Base-by-base conservation (phyloP, 2,329 filamentous ascomycete genomes). In the Phoma sp. region DNA sequence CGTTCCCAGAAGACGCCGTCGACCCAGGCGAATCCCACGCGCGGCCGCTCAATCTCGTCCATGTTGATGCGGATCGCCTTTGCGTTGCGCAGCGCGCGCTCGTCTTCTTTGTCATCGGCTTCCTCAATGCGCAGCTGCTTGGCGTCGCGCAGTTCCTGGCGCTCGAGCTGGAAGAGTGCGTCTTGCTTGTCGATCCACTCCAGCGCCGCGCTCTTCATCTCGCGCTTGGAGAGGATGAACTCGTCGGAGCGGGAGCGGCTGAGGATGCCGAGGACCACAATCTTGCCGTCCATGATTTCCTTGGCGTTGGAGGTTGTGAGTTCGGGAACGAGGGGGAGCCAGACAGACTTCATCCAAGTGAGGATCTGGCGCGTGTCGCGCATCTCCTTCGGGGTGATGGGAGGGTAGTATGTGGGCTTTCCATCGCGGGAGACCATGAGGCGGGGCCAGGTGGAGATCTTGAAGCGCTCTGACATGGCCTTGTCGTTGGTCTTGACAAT, bases 171-270 rank as follows among this genome's bases (percentile, higher is more conserved):
- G 82, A 96, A 97, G 35, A 92, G 84, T 65, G 94, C 88, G 17
- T 91, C 89, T 76, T 97, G 91, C 78, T 96, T 95, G 75, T 98
- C 94, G 85, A 98, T 96, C 93, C 95, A 99, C 75, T 98, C 95
- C 57, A 93, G 84, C 8, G 95, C 95, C 1, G 95, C 95, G 63
- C 89, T 94, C 84, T 98, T 98, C 78, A 99, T 87, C 77, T 99
- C 96, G 31, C 89, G 87, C 74, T 91, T 90, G 24, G 91, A 90
- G 52, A 84, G 82, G 45, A 86, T 79, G 74, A 96, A 96, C 32
- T 92, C 87, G 53, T 94, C 90, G 33, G 88, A 81, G 57, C 93
- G 87, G 32, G 91, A 87, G 45, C 92, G 86, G 71, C 89, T 92
- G 36, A 99, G 81, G 31, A 99, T 88, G 17, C 90, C 95, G 15